Evolutionary conservation across 768 basidiomycete species (phyloP).

Genomic region (Imleria badia): DNA sequence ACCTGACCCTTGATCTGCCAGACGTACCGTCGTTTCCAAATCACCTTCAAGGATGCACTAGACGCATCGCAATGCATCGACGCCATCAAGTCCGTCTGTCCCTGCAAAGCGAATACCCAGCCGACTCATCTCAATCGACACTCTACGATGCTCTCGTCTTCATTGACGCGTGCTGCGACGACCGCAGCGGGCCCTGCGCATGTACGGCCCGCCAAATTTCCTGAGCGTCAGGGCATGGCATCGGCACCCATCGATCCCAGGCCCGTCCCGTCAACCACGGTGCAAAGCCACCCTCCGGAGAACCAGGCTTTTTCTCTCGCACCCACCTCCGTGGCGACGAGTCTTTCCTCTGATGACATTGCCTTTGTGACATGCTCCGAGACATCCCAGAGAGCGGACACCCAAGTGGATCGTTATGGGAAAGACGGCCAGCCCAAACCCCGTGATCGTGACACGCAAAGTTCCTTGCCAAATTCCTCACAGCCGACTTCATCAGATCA

Average conservation of each 20-base stretch:
- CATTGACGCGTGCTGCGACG: slow-evolving; percentile 21
- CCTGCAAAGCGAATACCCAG: slow-evolving; percentile 62
- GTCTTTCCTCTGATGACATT: slow-evolving; percentile 28
- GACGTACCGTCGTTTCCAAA: slow-evolving; percentile 75
- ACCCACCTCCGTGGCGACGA: slow-evolving; percentile 9
- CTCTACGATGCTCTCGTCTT: slow-evolving; percentile 12
- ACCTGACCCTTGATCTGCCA: slow-evolving; percentile 29
- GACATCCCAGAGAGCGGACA: slow-evolving; percentile 10
- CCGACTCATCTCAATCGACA: slow-evolving; percentile 23
- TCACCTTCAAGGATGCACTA: slow-evolving; percentile 55
- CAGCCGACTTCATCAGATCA: slow-evolving; percentile 30
- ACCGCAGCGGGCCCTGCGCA: neutral
- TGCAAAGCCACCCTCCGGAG: neutral
- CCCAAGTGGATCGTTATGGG: neutral
- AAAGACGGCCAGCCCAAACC: neutral
- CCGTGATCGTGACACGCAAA: slow-evolving; percentile 7
- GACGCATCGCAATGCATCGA: slow-evolving; percentile 60
- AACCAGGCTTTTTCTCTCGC: neutral
- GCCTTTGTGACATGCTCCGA: slow-evolving; percentile 31
- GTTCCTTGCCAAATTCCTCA: slow-evolving; percentile 34
- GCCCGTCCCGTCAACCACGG: neutral
- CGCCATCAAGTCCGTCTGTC: slow-evolving; percentile 65
- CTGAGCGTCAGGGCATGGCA: slow-evolving; percentile 4
- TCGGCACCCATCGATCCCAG: neutral
- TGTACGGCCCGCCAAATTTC: neutral